Conservation (phyloP, 441 rosid genomes). For the Biscutella laevigata region DNA sequence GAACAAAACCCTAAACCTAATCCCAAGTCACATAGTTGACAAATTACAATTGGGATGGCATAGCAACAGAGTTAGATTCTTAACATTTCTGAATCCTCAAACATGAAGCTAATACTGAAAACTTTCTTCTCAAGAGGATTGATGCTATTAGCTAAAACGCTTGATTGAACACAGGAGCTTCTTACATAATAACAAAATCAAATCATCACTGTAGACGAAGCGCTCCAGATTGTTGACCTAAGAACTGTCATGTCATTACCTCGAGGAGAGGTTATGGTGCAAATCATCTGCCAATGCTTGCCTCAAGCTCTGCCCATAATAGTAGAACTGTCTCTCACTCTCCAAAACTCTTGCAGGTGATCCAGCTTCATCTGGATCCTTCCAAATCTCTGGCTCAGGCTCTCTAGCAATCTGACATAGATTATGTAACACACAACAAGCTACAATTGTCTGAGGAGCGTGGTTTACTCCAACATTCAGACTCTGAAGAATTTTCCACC, state of each 20-base stretch:
- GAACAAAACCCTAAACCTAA: background rate
- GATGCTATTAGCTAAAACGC: conserved; percentile 9
- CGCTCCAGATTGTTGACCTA: background rate
- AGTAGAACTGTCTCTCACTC: conserved; percentile 71
- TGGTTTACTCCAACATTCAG: conserved; percentile 84
- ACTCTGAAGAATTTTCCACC: conserved; percentile 94
- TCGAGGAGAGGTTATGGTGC: conserved; percentile 79
- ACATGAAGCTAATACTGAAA: background rate
- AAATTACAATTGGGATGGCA: background rate
- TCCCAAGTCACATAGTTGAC: background rate
- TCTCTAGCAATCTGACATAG: conserved; percentile 88
- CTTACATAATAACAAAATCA: conserved; percentile 8
- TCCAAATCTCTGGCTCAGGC: conserved; percentile 86
- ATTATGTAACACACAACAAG: conserved; percentile 92
- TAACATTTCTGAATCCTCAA: conserved; percentile 1
- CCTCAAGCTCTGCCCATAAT: conserved; percentile 74
- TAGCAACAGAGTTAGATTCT: conserved; percentile 1
- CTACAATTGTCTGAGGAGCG: conserved; percentile 91
- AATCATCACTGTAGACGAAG: background rate
- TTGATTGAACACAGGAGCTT: background rate
- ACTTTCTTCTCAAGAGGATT: conserved; percentile 1
- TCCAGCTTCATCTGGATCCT: conserved; percentile 79
- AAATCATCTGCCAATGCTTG: conserved; percentile 91
- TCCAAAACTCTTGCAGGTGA: conserved; percentile 60
- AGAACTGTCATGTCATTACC: conserved; percentile 28